A percentile compares a stretch with the other conserved stretches of the same genome.
These are phyloP conservation scores for Diplodia intermedia DNA, from an alignment of 2,329 filamentous ascomycete genomes.

Conservation along the genomic window DNA sequence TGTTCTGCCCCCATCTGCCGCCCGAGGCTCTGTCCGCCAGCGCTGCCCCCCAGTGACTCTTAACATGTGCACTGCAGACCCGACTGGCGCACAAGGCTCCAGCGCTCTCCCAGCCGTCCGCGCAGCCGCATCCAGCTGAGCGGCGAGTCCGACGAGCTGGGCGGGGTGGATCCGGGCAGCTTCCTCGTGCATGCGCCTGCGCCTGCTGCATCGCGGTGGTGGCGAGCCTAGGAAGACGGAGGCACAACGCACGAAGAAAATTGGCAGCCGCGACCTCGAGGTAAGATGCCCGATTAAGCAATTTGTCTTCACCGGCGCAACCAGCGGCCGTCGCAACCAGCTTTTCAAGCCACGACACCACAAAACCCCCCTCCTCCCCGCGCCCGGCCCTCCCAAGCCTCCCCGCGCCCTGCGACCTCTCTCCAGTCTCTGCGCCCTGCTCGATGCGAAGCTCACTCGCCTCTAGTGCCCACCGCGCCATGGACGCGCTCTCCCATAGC, in stretches of 20 bases:
- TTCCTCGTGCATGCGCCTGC: conserved; percentile 13
- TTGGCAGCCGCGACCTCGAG: conserved; percentile 15
- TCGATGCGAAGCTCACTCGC: conserved; percentile 24
- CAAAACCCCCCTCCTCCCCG: neutral
- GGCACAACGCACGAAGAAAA: conserved; percentile 21
- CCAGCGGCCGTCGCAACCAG: neutral
- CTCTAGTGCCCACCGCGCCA: conserved; percentile 13
- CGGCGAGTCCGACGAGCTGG: conserved; percentile 19
- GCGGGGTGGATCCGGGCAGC: conserved; percentile 5
- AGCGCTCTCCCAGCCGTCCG: conserved; percentile 1
- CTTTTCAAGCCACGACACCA: neutral
- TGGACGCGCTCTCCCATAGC: conserved; percentile 21
- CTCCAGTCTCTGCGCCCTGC: neutral
- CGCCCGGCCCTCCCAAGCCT: neutral
- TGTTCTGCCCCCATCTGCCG: conserved; percentile 9
- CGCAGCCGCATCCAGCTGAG: conserved; percentile 10
- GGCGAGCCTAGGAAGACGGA: conserved; percentile 18
- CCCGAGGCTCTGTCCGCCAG: conserved; percentile 12
- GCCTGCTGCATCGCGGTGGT: conserved; percentile 6
- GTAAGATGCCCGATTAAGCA: conserved; percentile 29
- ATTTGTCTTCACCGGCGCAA: conserved; percentile 14
- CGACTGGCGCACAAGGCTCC: conserved; percentile 18
- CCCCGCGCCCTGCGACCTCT: neutral
- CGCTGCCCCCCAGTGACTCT: conserved; percentile 2
- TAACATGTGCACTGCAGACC: conserved; percentile 22